Evolutionary conservation across 108 stramenopile genomes (phyloP).

Genomic region (Nannochloropsis salina): DNA sequence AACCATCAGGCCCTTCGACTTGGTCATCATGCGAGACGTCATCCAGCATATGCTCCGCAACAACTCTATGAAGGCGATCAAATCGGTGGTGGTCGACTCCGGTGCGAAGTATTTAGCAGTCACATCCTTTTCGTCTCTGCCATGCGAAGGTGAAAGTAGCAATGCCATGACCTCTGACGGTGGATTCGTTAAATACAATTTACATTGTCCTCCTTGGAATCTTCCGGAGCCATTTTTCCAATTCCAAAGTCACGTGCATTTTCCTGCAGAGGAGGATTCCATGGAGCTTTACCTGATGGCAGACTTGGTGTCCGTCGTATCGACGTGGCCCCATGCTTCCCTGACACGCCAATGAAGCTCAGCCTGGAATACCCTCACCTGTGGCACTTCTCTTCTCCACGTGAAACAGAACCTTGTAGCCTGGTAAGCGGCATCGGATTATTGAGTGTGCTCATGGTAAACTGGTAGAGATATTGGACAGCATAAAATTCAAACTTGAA

Average conservation of each 20-base stretch:
- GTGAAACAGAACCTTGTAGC: too few species aligned
- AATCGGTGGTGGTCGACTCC: neutral
- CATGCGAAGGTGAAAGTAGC: neutral
- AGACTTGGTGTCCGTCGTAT: neutral
- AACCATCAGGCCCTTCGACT: neutral
- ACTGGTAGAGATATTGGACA: too few species aligned
- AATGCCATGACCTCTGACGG: neutral
- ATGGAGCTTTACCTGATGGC: neutral
- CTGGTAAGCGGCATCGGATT: too few species aligned
- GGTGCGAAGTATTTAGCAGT: constrained; percentile 10
- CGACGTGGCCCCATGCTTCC: neutral
- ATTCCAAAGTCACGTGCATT: neutral
- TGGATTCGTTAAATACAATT: neutral
- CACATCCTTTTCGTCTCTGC: neutral
- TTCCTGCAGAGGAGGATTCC: neutral
- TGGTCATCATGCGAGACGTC: neutral
- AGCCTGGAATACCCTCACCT: too few species aligned
- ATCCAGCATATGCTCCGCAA: neutral
- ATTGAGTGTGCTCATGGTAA: too few species aligned
- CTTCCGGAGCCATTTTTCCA: neutral
- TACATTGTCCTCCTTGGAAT: constrained; percentile 4
- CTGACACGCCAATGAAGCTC: too few species aligned
- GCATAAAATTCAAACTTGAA: too few species aligned
- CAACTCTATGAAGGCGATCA: neutral
- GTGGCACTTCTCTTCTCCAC: too few species aligned